Evolutionary conservation across 2,329 filamentous ascomycete genomes (phyloP).

Genomic region (Sclerotinia glacialis): DNA sequence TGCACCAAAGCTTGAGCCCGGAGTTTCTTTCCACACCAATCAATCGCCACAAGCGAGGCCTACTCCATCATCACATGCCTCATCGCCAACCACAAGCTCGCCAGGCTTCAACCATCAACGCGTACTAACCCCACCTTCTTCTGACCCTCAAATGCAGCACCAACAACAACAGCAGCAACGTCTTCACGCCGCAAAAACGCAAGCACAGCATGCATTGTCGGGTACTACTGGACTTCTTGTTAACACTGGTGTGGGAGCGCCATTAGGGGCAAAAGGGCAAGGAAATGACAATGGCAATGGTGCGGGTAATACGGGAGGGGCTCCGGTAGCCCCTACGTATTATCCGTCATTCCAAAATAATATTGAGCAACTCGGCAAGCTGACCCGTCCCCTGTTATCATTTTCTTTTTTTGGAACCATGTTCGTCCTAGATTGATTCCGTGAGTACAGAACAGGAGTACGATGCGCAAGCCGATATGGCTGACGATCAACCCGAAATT

Average conservation of each 20-base stretch:
- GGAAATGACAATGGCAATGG: conserved; percentile 36
- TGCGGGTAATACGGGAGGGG: conserved; percentile 42
- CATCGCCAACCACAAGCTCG: conserved; percentile 63
- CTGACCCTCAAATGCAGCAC: conserved; percentile 53
- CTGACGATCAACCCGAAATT: conserved; percentile 73
- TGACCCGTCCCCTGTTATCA: conserved; percentile 50
- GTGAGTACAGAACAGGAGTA: conserved; percentile 89
- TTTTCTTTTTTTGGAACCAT: conserved; percentile 54
- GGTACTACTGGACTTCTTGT: conserved; percentile 30
- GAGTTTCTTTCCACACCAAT: conserved; percentile 37
- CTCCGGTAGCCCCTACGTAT: conserved; percentile 52
- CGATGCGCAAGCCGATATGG: conserved; percentile 82
- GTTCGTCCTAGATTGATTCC: conserved; percentile 64
- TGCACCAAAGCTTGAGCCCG: conserved; percentile 68
- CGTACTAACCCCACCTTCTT: conserved; percentile 59
- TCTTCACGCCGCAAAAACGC: conserved; percentile 33
- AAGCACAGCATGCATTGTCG: conserved; percentile 34
- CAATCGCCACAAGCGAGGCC: conserved; percentile 71
- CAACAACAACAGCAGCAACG: conserved; percentile 47
- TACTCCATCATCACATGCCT: conserved; percentile 76
- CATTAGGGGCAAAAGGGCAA: conserved; percentile 36
- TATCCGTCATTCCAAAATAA: conserved; percentile 73
- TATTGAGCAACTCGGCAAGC: conserved; percentile 93
- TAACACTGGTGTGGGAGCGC: conserved; percentile 32
- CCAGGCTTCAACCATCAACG: conserved; percentile 57